Percentiles rank a stretch among this genome's conserved stretches.
These are phyloP conservation scores for Macrophomina tecta DNA, from an alignment of 2,329 filamentous ascomycete genomes.

Conservation along the genomic window DNA sequence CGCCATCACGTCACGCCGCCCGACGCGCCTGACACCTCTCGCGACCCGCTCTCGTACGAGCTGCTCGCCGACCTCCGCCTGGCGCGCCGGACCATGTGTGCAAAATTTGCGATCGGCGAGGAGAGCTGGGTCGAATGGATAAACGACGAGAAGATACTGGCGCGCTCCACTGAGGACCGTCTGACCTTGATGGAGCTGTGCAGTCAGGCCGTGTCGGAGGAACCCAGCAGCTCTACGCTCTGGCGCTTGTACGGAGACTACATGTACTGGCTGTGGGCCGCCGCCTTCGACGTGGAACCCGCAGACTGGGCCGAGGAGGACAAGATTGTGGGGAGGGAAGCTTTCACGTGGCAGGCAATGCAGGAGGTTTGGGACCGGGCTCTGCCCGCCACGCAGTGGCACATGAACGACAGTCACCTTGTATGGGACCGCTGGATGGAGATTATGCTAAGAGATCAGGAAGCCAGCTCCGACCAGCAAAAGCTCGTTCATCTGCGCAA, in stretches of 20 bases:
- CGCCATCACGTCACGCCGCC: constrained; percentile 45
- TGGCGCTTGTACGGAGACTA: constrained; percentile 83
- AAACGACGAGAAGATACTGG: constrained; percentile 71
- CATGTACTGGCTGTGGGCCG: constrained; percentile 72
- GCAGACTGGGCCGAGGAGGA: constrained; percentile 68
- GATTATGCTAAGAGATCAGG: constrained; percentile 72
- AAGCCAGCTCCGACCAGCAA: constrained; percentile 59
- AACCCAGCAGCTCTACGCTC: constrained; percentile 74
- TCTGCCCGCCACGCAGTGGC: constrained; percentile 73
- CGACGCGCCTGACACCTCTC: constrained; percentile 33
- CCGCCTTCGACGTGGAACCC: constrained; percentile 62
- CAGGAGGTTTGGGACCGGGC: constrained; percentile 74
- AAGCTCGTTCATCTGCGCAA: constrained; percentile 69
- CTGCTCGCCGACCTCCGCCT: constrained; percentile 54
- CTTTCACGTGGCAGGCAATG: constrained; percentile 72
- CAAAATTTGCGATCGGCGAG: constrained; percentile 74
- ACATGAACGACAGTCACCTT: constrained; percentile 75
- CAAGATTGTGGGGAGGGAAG: constrained; percentile 69
- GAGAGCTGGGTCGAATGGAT: constrained; percentile 79
- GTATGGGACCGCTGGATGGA: constrained; percentile 82
- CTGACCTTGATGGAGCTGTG: constrained; percentile 75
- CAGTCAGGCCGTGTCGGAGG: constrained; percentile 67
- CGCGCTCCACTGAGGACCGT: constrained; percentile 67
- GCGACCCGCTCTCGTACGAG: constrained; percentile 50
- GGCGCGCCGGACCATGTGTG: constrained; percentile 64